Evolutionary conservation across 2,329 filamentous ascomycete genomes (phyloP).

Genomic region (Thermoascus crustaceus): DNA sequence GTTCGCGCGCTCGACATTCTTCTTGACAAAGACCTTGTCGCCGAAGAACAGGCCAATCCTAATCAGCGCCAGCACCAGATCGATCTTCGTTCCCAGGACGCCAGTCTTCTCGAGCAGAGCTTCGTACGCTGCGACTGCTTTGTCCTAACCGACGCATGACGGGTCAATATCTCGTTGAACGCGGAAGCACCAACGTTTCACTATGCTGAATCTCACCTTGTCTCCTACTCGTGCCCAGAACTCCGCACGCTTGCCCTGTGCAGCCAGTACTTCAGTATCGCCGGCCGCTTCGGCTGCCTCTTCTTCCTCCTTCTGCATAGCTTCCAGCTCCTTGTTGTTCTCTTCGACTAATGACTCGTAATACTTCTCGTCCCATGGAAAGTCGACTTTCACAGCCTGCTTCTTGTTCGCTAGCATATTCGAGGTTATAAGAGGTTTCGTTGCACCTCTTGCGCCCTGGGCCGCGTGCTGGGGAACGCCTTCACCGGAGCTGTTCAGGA

Average conservation of each 20-base stretch:
- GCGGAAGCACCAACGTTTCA: too few species aligned
- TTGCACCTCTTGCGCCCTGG: constrained; percentile 25
- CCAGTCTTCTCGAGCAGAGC: constrained; percentile 94
- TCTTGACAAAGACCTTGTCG: constrained; percentile 85
- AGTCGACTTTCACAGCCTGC: constrained; percentile 54
- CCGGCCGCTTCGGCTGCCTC: constrained; percentile 94
- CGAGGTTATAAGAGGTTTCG: constrained; percentile 50
- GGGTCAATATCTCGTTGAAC: not conserved
- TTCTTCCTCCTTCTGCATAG: constrained; percentile 77
- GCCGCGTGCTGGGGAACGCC: constrained; percentile 40
- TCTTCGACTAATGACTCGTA: constrained; percentile 70
- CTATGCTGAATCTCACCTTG: constrained; percentile 56
- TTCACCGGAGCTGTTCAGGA: constrained; percentile 70
- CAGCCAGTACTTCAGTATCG: constrained; percentile 88
- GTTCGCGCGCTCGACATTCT: constrained; percentile 83
- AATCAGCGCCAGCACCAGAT: constrained; percentile 92
- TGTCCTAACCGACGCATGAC: constrained; percentile 55
- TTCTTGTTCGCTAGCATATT: constrained; percentile 69
- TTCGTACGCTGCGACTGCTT: constrained; percentile 87
- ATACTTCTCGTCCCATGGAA: constrained; percentile 85
- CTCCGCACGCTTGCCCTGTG: constrained; percentile 88
- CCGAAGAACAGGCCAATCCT: constrained; percentile 93
- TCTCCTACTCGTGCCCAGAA: constrained; percentile 94
- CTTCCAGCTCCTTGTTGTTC: constrained; percentile 69
- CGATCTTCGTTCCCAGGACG: constrained; percentile 93